Conservation (phyloP, 78 protist genomes). For the Tieghemostelium lacteum region DNA sequence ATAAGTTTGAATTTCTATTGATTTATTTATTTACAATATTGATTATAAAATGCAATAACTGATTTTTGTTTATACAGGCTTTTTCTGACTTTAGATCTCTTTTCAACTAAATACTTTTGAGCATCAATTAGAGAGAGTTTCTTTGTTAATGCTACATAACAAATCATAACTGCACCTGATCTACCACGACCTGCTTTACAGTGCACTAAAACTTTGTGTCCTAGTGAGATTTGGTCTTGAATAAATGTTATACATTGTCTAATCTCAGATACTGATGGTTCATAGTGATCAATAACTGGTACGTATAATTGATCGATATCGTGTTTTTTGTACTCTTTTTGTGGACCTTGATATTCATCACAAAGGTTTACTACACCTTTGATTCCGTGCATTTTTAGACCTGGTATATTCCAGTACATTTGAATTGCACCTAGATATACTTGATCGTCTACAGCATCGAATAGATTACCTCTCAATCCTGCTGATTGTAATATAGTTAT, state of each 20-base stretch:
- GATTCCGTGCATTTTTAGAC: background rate
- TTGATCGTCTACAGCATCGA: slow-evolving; percentile 29
- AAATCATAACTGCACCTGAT: slow-evolving; percentile 64
- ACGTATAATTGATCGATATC: slow-evolving; percentile 32
- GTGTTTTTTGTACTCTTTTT: background rate
- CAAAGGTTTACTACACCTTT: slow-evolving; percentile 51
- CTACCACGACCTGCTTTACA: slow-evolving; percentile 83
- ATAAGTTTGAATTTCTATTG: background rate
- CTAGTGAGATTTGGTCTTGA: background rate
- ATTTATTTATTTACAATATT: slow-evolving; percentile 20
- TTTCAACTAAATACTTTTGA: slow-evolving; percentile 53
- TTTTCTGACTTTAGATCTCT: slow-evolving; percentile 46
- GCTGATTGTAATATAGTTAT: background rate
- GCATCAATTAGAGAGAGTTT: slow-evolving; percentile 23
- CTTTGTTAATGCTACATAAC: slow-evolving; percentile 35
- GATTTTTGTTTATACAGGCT: slow-evolving; percentile 56
- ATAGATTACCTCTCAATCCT: slow-evolving; percentile 43
- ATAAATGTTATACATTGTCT: slow-evolving; percentile 32
- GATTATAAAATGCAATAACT: slow-evolving; percentile 30
- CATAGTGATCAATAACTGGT: slow-evolving; percentile 71
- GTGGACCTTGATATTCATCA: slow-evolving; percentile 74
- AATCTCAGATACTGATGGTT: slow-evolving; percentile 26
- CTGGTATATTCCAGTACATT: background rate
- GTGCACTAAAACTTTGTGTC: slow-evolving; percentile 60
- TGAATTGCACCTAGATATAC: slow-evolving; percentile 75